Evolutionary conservation across 768 basidiomycete species (phyloP).

Genomic region (Tephrocybe sp.): DNA sequence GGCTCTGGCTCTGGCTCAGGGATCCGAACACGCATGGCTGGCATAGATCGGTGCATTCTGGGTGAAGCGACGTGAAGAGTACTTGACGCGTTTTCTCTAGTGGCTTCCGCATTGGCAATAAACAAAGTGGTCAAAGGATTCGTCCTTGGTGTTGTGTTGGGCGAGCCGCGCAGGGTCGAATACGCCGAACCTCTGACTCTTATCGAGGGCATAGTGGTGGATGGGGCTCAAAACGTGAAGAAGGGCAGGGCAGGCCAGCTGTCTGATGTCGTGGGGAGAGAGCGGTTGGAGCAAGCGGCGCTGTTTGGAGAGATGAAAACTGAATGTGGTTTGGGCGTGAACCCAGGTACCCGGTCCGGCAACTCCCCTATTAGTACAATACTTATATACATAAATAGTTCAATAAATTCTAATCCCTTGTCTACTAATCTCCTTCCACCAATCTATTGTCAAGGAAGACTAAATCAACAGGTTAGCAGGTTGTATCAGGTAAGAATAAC

Average conservation of each 20-base stretch:
- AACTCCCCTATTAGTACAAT: not conserved
- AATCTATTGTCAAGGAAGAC: slow-evolving; percentile 13
- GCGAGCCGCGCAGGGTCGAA: slow-evolving; percentile 22
- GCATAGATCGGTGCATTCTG: slow-evolving; percentile 20
- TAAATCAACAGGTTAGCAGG: not conserved
- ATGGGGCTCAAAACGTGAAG: not conserved
- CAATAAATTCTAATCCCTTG: not conserved
- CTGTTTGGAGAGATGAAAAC: no score
- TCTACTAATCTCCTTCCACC: slow-evolving; percentile 4
- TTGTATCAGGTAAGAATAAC: not conserved
- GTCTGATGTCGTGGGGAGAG: not conserved
- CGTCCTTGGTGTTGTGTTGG: slow-evolving; percentile 1
- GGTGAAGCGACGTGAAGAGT: slow-evolving; percentile 2
- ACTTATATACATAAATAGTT: slow-evolving; percentile 4
- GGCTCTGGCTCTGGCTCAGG: slow-evolving; percentile 2
- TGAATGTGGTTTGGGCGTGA: no score
- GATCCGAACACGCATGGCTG: slow-evolving; percentile 11
- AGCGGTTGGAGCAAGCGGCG: not conserved
- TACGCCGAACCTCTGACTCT: slow-evolving; percentile 40
- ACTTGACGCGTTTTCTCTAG: not conserved
- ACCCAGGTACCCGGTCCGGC: no score
- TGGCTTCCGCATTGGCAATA: slow-evolving; percentile 10
- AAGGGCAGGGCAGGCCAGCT: not conserved
- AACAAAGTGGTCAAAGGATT: slow-evolving; percentile 17
- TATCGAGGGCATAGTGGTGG: slow-evolving; percentile 46